These are phyloP conservation scores for Tolypocladium sp. DNA, from an alignment of 2,329 filamentous ascomycete genomes.

Conservation along the genomic window DNA sequence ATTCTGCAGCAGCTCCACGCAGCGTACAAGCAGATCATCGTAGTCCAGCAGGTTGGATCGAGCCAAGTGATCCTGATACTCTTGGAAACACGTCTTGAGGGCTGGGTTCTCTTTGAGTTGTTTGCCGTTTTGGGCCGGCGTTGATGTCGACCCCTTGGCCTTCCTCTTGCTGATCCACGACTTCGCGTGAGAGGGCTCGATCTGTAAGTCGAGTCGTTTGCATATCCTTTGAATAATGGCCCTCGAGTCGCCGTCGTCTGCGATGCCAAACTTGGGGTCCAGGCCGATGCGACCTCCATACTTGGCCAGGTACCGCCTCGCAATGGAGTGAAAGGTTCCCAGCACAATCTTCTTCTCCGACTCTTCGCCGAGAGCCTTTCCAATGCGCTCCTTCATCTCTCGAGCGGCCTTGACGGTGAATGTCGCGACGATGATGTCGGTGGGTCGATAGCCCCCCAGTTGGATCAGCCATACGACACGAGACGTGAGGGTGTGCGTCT, in stretches of 20 bases:
- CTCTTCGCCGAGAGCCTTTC: slow-evolving; percentile 68
- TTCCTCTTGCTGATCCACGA: slow-evolving; percentile 67
- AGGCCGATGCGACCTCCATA: slow-evolving; percentile 84
- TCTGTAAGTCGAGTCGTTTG: slow-evolving; percentile 57
- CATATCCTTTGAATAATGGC: slow-evolving; percentile 76
- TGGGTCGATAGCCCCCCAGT: slow-evolving; percentile 61
- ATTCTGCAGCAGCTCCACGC: slow-evolving; percentile 65
- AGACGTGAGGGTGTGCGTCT: slow-evolving; percentile 91
- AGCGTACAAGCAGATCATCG: slow-evolving; percentile 81
- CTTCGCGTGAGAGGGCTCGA: slow-evolving; percentile 64
- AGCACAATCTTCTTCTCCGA: slow-evolving; percentile 70
- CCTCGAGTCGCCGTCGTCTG: slow-evolving; percentile 71
- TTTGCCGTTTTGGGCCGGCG: slow-evolving; percentile 27
- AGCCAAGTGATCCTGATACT: slow-evolving; percentile 70
- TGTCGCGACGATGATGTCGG: slow-evolving; percentile 88
- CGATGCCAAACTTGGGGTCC: slow-evolving; percentile 78
- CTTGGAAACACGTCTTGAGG: slow-evolving; percentile 57
- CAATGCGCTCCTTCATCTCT: slow-evolving; percentile 88
- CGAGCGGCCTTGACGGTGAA: slow-evolving; percentile 92
- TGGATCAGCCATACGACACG: slow-evolving; percentile 83
- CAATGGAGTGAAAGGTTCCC: slow-evolving; percentile 92
- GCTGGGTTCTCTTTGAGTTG: slow-evolving; percentile 38
- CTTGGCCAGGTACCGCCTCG: slow-evolving; percentile 69
- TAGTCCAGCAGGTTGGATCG: slow-evolving; percentile 83
- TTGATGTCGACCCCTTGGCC: slow-evolving; percentile 41